Percentiles rank a stretch among this genome's conserved stretches.
These are phyloP conservation scores for Wallacemonas sp. DNA, from an alignment of 208 protist genomes.

Conservation along the genomic window DNA sequence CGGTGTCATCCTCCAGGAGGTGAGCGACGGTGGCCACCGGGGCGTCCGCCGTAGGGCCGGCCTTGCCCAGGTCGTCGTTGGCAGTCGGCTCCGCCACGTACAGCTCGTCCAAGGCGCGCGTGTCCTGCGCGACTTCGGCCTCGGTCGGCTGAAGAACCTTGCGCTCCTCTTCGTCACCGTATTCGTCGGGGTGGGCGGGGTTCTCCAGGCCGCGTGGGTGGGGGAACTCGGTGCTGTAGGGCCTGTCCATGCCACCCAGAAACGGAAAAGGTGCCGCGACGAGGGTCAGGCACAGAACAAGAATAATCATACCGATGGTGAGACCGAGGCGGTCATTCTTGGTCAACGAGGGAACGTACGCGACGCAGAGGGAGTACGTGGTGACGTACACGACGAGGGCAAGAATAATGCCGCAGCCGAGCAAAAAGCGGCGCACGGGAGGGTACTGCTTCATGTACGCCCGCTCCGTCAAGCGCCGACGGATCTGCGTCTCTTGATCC, in stretches of 20 bases:
- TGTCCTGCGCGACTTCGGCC: conserved; percentile 10
- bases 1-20: conserved; percentile 29
- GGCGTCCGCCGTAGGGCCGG: not conserved
- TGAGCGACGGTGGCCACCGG: not conserved
- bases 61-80: conserved; percentile 1
- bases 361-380: conserved; percentile 43
- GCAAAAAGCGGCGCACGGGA: conserved; percentile 37
- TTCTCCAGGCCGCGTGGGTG: not conserved
- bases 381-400: conserved; percentile 41
- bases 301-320: conserved; percentile 34
- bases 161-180: conserved; percentile 5
- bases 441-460: conserved; percentile 59
- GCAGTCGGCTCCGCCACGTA: not conserved
- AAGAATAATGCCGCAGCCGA: conserved; percentile 40
- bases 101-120: conserved; percentile 11
- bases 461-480: conserved; percentile 46
- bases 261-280: conserved; percentile 32
- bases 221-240: conserved; percentile 28
- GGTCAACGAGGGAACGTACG: conserved; percentile 31
- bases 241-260: conserved; percentile 47
- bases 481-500: conserved; percentile 19
- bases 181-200: not conserved
- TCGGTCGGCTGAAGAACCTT: conserved; percentile 13
- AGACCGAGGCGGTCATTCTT: conserved; percentile 24
- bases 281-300: conserved; percentile 27